These are phyloP conservation scores for Nigrograna mackinnonii DNA, from an alignment of 2,329 filamentous ascomycete genomes.

Conservation along the genomic window DNA sequence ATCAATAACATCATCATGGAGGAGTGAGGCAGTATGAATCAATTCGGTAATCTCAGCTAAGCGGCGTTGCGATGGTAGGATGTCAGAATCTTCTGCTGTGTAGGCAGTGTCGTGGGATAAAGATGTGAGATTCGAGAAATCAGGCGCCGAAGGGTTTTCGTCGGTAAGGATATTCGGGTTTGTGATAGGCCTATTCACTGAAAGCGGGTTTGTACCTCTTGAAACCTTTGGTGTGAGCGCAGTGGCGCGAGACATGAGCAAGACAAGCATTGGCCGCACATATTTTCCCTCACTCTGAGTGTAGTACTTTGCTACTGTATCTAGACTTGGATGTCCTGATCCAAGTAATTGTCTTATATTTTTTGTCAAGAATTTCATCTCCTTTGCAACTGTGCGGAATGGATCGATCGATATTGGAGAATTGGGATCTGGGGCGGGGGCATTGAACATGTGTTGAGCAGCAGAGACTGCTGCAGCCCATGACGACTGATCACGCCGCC, in stretches of 20 bases:
- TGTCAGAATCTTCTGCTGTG: slow-evolving; percentile 60
- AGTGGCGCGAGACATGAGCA: slow-evolving; percentile 95
- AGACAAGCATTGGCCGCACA: slow-evolving; percentile 88
- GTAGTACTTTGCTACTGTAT: slow-evolving; percentile 97
- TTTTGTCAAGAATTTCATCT: slow-evolving; percentile 93
- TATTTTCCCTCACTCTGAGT: slow-evolving; percentile 97
- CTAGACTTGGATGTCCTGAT: slow-evolving; percentile 90
- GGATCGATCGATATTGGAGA: slow-evolving; percentile 81
- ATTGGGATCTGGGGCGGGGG: slow-evolving; percentile 60
- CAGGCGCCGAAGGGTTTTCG: slow-evolving; percentile 70
- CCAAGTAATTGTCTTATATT: slow-evolving; percentile 93
- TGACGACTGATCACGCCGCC: slow-evolving; percentile 61
- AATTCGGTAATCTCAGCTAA: slow-evolving; percentile 96
- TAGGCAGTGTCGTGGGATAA: slow-evolving; percentile 51
- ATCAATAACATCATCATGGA: slow-evolving; percentile 98
- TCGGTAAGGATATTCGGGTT: slow-evolving; percentile 71
- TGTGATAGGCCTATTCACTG: slow-evolving; percentile 64
- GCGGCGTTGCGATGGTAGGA: slow-evolving; percentile 89
- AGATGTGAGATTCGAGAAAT: slow-evolving; percentile 57
- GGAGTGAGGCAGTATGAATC: slow-evolving; percentile 93
- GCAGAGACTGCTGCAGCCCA: slow-evolving; percentile 74
- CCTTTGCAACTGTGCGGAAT: slow-evolving; percentile 86
- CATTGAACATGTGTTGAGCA: slow-evolving; percentile 70
- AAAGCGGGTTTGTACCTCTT: slow-evolving; percentile 26
- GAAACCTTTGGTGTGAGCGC: slow-evolving; percentile 70